Base-by-base conservation (phyloP, 306 rosid species). In the Quercus cerris region DNA sequence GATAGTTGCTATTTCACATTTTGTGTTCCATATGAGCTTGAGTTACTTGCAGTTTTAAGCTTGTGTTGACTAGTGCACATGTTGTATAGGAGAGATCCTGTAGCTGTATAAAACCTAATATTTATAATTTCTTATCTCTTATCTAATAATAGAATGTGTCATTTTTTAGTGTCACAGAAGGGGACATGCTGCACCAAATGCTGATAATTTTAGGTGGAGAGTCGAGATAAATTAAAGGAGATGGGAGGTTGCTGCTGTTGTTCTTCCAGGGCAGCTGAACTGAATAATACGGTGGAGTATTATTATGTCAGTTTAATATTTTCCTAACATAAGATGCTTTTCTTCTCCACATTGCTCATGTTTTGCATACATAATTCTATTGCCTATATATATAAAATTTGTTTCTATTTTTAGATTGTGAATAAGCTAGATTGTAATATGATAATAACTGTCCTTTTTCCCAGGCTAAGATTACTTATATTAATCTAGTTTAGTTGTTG, bases 241-340 rank as follows among this genome's bases (percentile, higher is more conserved):
- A 94, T 94, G 99, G 99, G 99, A 80, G 91, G 93, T 81, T 94
- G 97, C 82, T 94, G 98, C 71, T 94, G 97, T 17, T 90, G 95
- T 90, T 84, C 90, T 81, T 77, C 91, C 20, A 84, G 78, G 81
- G 88, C 85, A 83, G 79, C 87, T 33, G 91, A 85, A 62, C 76
- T 78, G 85, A 86, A 63, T 54, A 81, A 78, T 81, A 88, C 84
- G 15, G 89, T 92, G 20, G 73, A 89, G 8, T 89, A 88, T 82
- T 91, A 77, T 77, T 90, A 86, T 81, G 97, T 93, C 68, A 77
- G 91, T 88, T 75, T 81, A 75, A 14, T 75, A 51, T 81, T 75
- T 79, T 25, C 71, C 77, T 41, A 31, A 17, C 74, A 64, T 64
- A 80, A 22, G 22, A 52, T 57, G 46, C 46, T 41, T 41, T 41